Evolutionary conservation across 2,329 filamentous ascomycete species (phyloP), one percentile per base, ranked within the genome.

Genomic region (Pseudogymnoascus sp.): DNA sequence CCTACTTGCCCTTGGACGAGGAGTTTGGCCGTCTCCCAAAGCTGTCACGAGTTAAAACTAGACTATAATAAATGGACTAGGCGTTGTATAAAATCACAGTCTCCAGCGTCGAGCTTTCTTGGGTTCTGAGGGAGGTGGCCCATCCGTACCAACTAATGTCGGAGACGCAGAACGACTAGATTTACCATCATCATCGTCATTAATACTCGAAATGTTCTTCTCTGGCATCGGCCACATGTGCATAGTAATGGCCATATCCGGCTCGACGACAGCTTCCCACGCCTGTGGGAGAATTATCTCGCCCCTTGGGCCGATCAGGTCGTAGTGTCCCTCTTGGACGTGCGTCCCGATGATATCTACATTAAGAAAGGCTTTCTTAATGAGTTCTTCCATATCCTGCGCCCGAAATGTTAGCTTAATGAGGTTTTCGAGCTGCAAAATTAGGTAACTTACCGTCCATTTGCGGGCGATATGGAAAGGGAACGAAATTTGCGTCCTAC

Each of bases 401-500:
- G 40, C 0, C 19, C 40, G 7, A 43, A 12, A 22, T 22, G 4
- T 43, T 68, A 60, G 43, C 24, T 6, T 65, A 72, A 22, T 43
- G 40, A 43, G 16, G 19, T 12, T 43, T 43, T 6, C 19, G 19
- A 22, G 16, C 4, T 22, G 19, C 28, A 65, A 14, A 56, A 56
- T 2, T 65, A 62, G 40, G 40, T 12, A 3, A 43, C 40, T 43
- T 12, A 43, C 40, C 60, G 7, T 12, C 90, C 90, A 95, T 1
- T 87, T 93, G 71, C 86, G 84, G 75, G 90, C 96, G 31, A 93
- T 74, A 66, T 91, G 85, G 76, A 88, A 96, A 1, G 92, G 92
- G 72, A 96, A 95, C 75, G 85, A 73, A 95, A 96, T 75, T 93
- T 96, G 67, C 92, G 83, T 28, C 90, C 89, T n/a, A 96, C 86